A percentile compares a stretch with the other conserved stretches of the same genome.
These are phyloP conservation scores for Rhizopogon vinicolor DNA, from an alignment of 768 basidiomycete genomes.

Conservation along the genomic window DNA sequence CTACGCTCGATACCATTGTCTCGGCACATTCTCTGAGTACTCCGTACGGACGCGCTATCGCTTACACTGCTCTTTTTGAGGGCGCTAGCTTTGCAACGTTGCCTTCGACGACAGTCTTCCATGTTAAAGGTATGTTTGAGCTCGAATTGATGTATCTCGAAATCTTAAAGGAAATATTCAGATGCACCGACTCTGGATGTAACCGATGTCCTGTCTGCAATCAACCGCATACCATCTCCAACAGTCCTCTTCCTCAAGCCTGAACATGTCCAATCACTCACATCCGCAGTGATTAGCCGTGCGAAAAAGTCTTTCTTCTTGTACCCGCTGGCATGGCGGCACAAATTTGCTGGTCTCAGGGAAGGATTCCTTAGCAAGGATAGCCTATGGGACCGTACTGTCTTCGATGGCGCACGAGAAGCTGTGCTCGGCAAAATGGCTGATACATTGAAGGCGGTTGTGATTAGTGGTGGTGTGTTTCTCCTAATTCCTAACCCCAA, in stretches of 20 bases:
- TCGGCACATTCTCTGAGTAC: slow-evolving; percentile 71
- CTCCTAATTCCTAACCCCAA: not conserved
- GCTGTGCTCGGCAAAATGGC: slow-evolving; percentile 57
- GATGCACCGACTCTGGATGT: slow-evolving; percentile 26
- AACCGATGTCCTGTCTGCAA: slow-evolving; percentile 43
- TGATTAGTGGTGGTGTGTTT: slow-evolving; percentile 67
- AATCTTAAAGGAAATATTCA: not conserved
- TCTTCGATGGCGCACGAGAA: slow-evolving; percentile 66
- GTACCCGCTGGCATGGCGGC: slow-evolving; percentile 66
- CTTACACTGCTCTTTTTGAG: slow-evolving; percentile 74
- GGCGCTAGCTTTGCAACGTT: slow-evolving; percentile 70
- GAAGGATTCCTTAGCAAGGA: slow-evolving; percentile 78
- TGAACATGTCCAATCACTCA: slow-evolving; percentile 52
- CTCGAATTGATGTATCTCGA: not conserved
- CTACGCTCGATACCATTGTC: slow-evolving; percentile 71
- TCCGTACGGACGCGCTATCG: slow-evolving; percentile 75
- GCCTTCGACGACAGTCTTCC: slow-evolving; percentile 49
- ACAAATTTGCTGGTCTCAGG: slow-evolving; percentile 63
- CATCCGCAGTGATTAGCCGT: slow-evolving; percentile 45
- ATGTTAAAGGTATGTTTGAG: slow-evolving; percentile 28
- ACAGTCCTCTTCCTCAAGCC: slow-evolving; percentile 76
- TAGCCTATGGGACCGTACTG: slow-evolving; percentile 79
- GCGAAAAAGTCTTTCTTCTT: slow-evolving; percentile 52
- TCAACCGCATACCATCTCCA: slow-evolving; percentile 59
- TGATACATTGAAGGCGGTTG: slow-evolving; percentile 57